Conservation (phyloP, 352 stramenopile species). For the Stramenopiles sp. region DNA sequence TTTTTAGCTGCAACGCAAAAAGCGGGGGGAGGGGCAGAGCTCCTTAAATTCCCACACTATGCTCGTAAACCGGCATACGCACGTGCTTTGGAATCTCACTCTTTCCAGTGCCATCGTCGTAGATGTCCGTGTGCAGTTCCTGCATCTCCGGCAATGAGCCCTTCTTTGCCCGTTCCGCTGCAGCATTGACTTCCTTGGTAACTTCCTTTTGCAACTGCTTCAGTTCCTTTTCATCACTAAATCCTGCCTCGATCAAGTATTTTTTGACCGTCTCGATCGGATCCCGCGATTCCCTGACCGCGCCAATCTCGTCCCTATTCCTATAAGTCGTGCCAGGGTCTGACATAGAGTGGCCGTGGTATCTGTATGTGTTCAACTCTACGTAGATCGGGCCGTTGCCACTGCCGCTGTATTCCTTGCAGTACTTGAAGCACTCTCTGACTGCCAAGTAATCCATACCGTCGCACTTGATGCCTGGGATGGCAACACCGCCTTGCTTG, state of each 20-base stretch:
- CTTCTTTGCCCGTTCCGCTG: slow-evolving; percentile 72
- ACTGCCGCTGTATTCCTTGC: slow-evolving; percentile 77
- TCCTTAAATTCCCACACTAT: background rate
- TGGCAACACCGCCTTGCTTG: slow-evolving; percentile 97
- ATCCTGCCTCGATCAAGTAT: slow-evolving; percentile 74
- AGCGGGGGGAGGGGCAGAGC: too few relatives aligned
- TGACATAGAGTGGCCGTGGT: slow-evolving; percentile 99
- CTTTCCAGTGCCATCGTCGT: slow-evolving; percentile 51
- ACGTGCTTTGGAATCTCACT: slow-evolving; percentile 83
- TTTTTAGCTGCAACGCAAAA: too few relatives aligned
- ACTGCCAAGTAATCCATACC: slow-evolving; percentile 97
- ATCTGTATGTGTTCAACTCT: slow-evolving; percentile 99
- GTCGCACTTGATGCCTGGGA: slow-evolving; percentile 95
- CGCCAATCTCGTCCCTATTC: slow-evolving; percentile 97
- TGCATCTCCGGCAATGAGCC: slow-evolving; percentile 34
- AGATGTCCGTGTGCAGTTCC: slow-evolving; percentile 72
- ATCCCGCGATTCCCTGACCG: slow-evolving; percentile 91
- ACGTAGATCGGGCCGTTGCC: slow-evolving; percentile 98
- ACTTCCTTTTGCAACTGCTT: slow-evolving; percentile 98
- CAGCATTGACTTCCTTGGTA: slow-evolving; percentile 84
- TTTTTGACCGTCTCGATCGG: slow-evolving; percentile 97
- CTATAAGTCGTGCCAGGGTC: slow-evolving; percentile 99
- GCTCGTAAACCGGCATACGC: slow-evolving; percentile 75
- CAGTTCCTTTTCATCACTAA: slow-evolving; percentile 85
- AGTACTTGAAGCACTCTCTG: slow-evolving; percentile 83